Evolutionary conservation across 768 basidiomycete genomes (phyloP).

Genomic region (Suillus americanus): DNA sequence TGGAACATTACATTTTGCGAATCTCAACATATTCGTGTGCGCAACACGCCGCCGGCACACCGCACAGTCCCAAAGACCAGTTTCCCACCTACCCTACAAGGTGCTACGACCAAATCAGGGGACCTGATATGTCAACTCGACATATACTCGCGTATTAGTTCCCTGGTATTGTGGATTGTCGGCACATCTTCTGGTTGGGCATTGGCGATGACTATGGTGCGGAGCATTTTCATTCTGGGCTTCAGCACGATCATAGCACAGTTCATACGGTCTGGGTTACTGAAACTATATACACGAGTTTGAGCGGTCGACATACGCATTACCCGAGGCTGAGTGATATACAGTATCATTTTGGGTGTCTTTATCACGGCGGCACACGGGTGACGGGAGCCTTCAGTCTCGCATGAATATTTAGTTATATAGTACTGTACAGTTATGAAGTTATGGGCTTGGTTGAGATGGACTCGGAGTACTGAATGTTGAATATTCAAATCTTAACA

Average conservation of each 20-base stretch:
- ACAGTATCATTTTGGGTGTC: background rate
- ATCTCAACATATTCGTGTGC: slow-evolving; percentile 3
- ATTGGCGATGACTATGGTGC: background rate
- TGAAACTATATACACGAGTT: background rate
- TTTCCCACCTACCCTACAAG: slow-evolving; percentile 40
- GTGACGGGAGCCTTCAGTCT: too few relatives aligned
- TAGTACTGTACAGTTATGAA: too few relatives aligned
- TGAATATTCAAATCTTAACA: too few relatives aligned
- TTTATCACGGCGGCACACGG: too few relatives aligned
- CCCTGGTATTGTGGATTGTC: slow-evolving; percentile 40
- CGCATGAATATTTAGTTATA: too few relatives aligned
- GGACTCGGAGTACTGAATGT: too few relatives aligned
- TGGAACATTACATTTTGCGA: background rate
- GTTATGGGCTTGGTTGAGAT: too few relatives aligned
- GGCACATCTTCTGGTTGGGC: slow-evolving; percentile 3
- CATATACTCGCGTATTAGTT: slow-evolving; percentile 28
- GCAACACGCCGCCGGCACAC: slow-evolving; percentile 11
- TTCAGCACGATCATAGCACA: background rate
- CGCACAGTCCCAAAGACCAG: slow-evolving; percentile 34
- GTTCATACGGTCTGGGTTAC: background rate
- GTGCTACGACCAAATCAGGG: slow-evolving; percentile 32
- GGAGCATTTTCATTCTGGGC: background rate
- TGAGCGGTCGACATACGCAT: background rate
- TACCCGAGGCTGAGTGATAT: background rate
- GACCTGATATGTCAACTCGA: slow-evolving; percentile 36